Evolutionary conservation across 2,329 filamentous ascomycete genomes (phyloP).

Genomic region (Colletotrichum sp.): DNA sequence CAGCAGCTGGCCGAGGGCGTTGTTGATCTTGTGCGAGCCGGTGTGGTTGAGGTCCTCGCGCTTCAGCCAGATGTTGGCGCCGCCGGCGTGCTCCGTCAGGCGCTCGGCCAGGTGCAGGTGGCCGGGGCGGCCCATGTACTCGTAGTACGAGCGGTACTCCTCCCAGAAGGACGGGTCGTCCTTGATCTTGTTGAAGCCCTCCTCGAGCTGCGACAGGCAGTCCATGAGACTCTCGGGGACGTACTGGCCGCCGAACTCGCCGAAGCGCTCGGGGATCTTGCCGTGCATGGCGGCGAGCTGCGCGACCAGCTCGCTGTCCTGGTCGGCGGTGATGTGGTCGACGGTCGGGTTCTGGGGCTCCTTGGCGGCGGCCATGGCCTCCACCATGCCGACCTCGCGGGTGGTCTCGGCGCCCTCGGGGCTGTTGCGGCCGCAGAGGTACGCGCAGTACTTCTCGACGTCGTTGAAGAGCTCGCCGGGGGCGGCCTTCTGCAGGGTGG

Average conservation of each 20-base stretch:
- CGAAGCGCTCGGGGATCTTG: slow-evolving; percentile 84
- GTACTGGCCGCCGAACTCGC: slow-evolving; percentile 96
- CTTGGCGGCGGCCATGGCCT: slow-evolving; percentile 67
- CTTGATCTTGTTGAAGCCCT: slow-evolving; percentile 85
- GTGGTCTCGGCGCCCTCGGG: slow-evolving; percentile 45
- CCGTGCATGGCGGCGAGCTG: slow-evolving; percentile 84
- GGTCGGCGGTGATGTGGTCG: slow-evolving; percentile 65
- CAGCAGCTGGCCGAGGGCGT: slow-evolving; percentile 91
- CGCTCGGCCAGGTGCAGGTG: slow-evolving; percentile 89
- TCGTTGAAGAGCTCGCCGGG: slow-evolving; percentile 70
- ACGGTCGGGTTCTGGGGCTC: slow-evolving; percentile 69
- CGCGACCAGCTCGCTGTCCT: slow-evolving; percentile 71
- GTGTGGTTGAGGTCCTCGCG: slow-evolving; percentile 98
- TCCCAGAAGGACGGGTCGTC: slow-evolving; percentile 95
- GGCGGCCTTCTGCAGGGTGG: slow-evolving; percentile 72
- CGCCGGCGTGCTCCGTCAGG: slow-evolving; percentile 86
- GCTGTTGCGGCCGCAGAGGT: slow-evolving; percentile 56
- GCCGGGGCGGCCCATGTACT: slow-evolving; percentile 95
- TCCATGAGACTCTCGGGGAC: slow-evolving; percentile 98
- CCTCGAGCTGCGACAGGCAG: slow-evolving; percentile 88
- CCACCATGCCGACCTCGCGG: slow-evolving; percentile 72
- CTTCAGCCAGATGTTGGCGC: slow-evolving; percentile 97
- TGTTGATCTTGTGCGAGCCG: slow-evolving; percentile 99
- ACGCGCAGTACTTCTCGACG: slow-evolving; percentile 86
- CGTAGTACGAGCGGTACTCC: slow-evolving; percentile 94